Percentiles rank a stretch among this genome's conserved stretches.
Conservation (phyloP, 2,329 filamentous ascomycete genomes). For the Sporothrix pseudoabietina region DNA sequence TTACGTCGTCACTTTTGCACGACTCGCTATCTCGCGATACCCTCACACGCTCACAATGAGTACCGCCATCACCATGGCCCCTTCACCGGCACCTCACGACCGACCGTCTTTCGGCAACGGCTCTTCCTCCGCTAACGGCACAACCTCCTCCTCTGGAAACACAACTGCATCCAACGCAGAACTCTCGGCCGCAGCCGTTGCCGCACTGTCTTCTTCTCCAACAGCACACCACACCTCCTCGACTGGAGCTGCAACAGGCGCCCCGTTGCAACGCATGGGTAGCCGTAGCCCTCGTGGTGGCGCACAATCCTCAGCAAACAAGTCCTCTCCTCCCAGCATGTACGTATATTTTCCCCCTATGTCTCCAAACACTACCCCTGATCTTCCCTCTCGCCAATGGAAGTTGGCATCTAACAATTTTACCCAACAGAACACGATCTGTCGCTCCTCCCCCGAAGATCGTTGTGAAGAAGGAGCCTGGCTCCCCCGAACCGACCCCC, state of each 20-base stretch:
- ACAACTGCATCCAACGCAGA: constrained; percentile 43
- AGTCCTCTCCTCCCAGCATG: constrained; percentile 62
- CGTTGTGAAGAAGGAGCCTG: constrained; percentile 93
- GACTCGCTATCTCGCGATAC: background rate
- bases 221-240: constrained; percentile 49
- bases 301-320: constrained; percentile 45
- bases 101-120: constrained; percentile 55
- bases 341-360: constrained; percentile 47
- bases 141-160: constrained; percentile 16
- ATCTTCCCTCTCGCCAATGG: background rate
- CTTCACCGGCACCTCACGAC: constrained; percentile 68
- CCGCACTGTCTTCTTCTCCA: constrained; percentile 44
- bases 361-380: background rate
- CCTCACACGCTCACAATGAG: constrained; percentile 56
- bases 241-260: constrained; percentile 47
- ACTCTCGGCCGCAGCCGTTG: constrained; percentile 45
- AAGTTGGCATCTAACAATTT: background rate
- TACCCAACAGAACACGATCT: constrained; percentile 51
- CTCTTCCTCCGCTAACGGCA: constrained; percentile 8
- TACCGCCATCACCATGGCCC: constrained; percentile 68
- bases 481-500: constrained; percentile 77
- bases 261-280: constrained; percentile 51
- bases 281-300: constrained; percentile 58
- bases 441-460: constrained; percentile 70
- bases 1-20: constrained; percentile 7